Percentiles rank a stretch among this genome's conserved stretches.
Evolutionary conservation across 164 flowering plant genomes (phyloP).

Genomic region (Tetracentron sinense): DNA sequence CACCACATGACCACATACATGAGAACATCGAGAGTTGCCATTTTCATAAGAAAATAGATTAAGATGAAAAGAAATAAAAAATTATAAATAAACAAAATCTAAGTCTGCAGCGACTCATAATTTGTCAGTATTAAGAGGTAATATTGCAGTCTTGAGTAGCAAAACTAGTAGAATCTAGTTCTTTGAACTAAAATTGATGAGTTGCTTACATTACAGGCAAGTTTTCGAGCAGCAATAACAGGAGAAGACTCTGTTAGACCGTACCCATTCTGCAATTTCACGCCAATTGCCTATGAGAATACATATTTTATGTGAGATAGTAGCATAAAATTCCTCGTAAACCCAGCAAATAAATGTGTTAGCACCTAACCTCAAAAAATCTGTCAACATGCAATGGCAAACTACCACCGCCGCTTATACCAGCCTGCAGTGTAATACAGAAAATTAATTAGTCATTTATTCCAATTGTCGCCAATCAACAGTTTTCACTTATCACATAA

Average conservation of each 20-base stretch:
- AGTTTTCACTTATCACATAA: slow-evolving; percentile 3
- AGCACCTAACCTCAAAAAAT: slow-evolving; percentile 77
- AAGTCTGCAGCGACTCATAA: background rate
- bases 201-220: slow-evolving; percentile 54
- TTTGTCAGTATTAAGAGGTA: background rate
- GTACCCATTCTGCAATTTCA: slow-evolving; percentile 78
- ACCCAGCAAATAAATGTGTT: background rate
- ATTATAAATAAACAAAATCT: too few relatives aligned
- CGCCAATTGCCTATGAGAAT: slow-evolving; percentile 69
- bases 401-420: slow-evolving; percentile 95
- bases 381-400: slow-evolving; percentile 72
- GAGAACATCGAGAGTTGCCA: background rate
- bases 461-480: slow-evolving; percentile 6
- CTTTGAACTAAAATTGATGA: background rate
- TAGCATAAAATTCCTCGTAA: background rate
- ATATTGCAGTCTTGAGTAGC: too few relatives aligned
- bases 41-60: background rate
- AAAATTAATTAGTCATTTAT: slow-evolving; percentile 1
- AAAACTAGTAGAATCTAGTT: background rate
- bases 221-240: slow-evolving; percentile 66
- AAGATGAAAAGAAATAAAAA: background rate
- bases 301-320: background rate
- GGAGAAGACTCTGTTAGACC: slow-evolving; percentile 93
- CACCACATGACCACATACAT: background rate
- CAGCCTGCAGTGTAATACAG: slow-evolving; percentile 61